These are phyloP conservation scores for Galeopsis tetrahit DNA, from an alignment of 257 asterid species.

Conservation along the genomic window DNA sequence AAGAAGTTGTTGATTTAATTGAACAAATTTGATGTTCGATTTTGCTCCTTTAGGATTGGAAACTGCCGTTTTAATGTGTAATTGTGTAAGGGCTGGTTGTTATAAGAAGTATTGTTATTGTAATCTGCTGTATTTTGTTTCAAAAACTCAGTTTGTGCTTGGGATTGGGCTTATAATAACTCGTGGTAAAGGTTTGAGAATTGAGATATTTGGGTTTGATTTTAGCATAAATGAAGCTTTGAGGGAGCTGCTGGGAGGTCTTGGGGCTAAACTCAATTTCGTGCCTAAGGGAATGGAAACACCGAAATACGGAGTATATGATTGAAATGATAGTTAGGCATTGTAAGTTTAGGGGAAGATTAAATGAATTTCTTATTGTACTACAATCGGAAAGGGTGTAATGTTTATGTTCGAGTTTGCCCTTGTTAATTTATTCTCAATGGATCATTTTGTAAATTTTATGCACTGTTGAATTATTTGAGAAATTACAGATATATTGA, in stretches of 20 bases:
- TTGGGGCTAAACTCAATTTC: neutral
- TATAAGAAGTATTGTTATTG: neutral
- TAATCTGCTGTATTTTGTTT: neutral
- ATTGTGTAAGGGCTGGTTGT: neutral
- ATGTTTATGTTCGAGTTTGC: neutral
- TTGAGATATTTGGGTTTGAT: neutral
- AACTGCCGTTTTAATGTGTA: conserved; percentile 1
- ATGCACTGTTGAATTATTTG: conserved; percentile 2
- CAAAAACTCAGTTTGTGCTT: neutral
- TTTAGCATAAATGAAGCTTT: neutral
- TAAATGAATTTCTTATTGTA: neutral
- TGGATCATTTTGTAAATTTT: neutral
- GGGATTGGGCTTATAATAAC: neutral
- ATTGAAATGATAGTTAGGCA: neutral
- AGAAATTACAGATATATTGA: neutral
- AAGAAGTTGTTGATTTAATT: neutral
- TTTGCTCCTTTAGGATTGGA: conserved; percentile 2
- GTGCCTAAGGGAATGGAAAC: neutral
- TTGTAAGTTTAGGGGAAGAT: neutral
- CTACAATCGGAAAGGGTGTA: neutral
- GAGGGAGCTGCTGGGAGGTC: neutral
- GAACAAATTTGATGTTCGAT: conserved; percentile 10
- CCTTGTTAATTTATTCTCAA: neutral
- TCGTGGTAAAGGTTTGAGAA: neutral
- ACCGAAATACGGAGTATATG: neutral